Percentiles rank a stretch among this genome's conserved stretches.
Conservation (phyloP, 1,139 yeast species). For the Arxiozyma heterogenica region DNA sequence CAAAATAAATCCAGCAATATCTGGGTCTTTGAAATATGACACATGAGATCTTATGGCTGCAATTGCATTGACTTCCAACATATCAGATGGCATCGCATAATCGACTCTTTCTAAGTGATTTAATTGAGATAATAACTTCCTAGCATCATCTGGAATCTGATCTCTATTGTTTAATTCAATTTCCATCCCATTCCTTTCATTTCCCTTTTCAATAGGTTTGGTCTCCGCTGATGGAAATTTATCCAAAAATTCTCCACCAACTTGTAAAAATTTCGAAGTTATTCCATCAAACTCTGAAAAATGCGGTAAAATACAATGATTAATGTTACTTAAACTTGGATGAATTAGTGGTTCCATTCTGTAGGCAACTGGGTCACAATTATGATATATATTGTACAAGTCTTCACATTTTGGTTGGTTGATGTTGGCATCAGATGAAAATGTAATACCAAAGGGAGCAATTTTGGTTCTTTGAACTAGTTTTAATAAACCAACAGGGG, state of each 20-base stretch:
- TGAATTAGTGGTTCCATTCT: conserved; percentile 73
- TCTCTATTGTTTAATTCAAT: conserved; percentile 9
- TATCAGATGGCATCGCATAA: conserved; percentile 69
- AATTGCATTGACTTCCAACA: conserved; percentile 68
- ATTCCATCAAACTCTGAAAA: conserved; percentile 20
- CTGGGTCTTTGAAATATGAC: conserved; percentile 78
- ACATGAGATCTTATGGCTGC: conserved; percentile 83
- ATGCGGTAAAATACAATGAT: conserved; percentile 39
- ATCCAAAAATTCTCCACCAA: conserved; percentile 20
- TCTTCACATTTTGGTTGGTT: conserved; percentile 45
- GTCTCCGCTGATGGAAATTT: conserved; percentile 5
- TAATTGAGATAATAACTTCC: conserved; percentile 32
- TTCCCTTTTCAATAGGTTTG: background rate
- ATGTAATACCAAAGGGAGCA: conserved; percentile 12
- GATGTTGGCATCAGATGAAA: background rate
- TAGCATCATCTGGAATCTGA: conserved; percentile 4
- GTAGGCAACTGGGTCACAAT: conserved; percentile 84
- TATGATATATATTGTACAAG: conserved; percentile 72
- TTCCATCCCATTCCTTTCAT: conserved; percentile 2
- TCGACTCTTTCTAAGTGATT: conserved; percentile 75
- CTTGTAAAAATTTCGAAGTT: conserved; percentile 22
- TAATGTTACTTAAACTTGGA: conserved; percentile 43
- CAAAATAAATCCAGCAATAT: conserved; percentile 72
- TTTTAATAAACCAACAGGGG: conserved; percentile 84
- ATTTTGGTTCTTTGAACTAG: conserved; percentile 53